A percentile compares a stretch with the other conserved stretches of the same genome.
Conservation (phyloP, 345 rosid species). For the Brassica incana region DNA sequence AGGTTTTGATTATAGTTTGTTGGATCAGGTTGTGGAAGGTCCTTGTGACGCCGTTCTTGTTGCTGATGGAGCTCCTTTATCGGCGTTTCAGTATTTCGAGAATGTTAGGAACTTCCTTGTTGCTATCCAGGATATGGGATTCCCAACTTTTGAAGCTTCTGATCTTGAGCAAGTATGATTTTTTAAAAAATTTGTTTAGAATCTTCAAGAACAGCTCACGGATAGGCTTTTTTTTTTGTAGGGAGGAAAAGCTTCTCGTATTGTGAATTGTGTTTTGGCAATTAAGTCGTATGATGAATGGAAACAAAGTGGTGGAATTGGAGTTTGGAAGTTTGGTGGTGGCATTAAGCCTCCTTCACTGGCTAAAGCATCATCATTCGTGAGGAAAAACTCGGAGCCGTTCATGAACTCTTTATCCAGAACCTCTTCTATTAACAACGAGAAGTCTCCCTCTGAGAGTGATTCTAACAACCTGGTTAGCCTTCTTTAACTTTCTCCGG, state of each 20-base stretch:
- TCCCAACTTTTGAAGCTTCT: constrained; percentile 86
- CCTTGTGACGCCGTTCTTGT: constrained; percentile 69
- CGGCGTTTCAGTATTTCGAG: constrained; percentile 88
- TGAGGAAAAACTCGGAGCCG: constrained; percentile 73
- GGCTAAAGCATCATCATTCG: constrained; percentile 47
- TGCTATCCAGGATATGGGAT: constrained; percentile 65
- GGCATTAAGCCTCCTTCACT: constrained; percentile 54
- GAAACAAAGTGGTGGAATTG: constrained; percentile 75
- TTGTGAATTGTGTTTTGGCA: constrained; percentile 75
- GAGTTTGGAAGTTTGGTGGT: constrained; percentile 85
- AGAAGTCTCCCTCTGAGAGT: constrained; percentile 42
- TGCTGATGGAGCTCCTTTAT: constrained; percentile 84
- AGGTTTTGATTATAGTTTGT: neutral
- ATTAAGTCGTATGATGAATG: constrained; percentile 80
- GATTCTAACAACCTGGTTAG: constrained; percentile 71
- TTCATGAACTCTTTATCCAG: constrained; percentile 66
- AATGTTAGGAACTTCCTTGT: constrained; percentile 86
- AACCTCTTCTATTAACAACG: constrained; percentile 49
- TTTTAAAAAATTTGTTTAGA: neutral
- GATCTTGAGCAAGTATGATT: constrained; percentile 80
- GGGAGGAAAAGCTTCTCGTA: constrained; percentile 84
- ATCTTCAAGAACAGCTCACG: neutral
- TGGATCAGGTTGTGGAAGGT: constrained; percentile 71
- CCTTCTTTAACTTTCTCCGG: constrained; percentile 30
- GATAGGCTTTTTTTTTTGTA: constrained; percentile 18